Conservation (phyloP, 192 early-diverging fungal genomes). For the Backusella westeae region DNA sequence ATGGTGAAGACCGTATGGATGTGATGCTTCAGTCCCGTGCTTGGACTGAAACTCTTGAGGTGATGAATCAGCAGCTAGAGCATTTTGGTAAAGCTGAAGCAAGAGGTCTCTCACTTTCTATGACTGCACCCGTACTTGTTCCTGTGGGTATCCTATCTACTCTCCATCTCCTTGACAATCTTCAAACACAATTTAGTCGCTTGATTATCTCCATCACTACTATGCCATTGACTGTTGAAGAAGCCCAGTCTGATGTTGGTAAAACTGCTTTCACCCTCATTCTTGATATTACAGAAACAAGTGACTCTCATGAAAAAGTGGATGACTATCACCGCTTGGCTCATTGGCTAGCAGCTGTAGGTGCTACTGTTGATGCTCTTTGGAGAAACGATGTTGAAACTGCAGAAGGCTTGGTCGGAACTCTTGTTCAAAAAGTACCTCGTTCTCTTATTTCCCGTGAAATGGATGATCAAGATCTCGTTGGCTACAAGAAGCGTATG, state of each 20-base stretch:
- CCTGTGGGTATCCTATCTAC: conserved; percentile 33
- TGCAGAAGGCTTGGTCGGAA: conserved; percentile 9
- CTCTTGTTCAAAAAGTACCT: conserved; percentile 16
- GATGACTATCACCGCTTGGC: conserved; percentile 10
- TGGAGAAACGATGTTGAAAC: conserved; percentile 26
- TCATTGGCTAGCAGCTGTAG: conserved; percentile 32
- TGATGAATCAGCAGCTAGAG: conserved; percentile 26
- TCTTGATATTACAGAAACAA: neutral
- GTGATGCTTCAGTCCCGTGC: conserved; percentile 21
- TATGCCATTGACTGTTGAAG: neutral
- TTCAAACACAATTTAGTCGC: conserved; percentile 24
- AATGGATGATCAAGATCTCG: neutral
- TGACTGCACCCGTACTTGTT: conserved; percentile 26
- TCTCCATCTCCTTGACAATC: conserved; percentile 27
- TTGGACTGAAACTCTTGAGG: conserved; percentile 32
- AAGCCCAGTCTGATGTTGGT: conserved; percentile 17
- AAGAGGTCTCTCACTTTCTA: conserved; percentile 14
- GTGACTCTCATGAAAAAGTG: neutral
- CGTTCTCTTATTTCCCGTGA: conserved; percentile 11
- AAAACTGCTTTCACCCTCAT: conserved; percentile 27
- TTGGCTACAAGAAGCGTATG: conserved; percentile 11
- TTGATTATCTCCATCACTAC: conserved; percentile 22
- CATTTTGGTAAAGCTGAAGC: conserved; percentile 7
- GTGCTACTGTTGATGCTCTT: conserved; percentile 34
- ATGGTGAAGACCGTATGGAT: conserved; percentile 32